Conservation (phyloP, 78 protist species). For the Dictyostelium capitatum region DNA sequence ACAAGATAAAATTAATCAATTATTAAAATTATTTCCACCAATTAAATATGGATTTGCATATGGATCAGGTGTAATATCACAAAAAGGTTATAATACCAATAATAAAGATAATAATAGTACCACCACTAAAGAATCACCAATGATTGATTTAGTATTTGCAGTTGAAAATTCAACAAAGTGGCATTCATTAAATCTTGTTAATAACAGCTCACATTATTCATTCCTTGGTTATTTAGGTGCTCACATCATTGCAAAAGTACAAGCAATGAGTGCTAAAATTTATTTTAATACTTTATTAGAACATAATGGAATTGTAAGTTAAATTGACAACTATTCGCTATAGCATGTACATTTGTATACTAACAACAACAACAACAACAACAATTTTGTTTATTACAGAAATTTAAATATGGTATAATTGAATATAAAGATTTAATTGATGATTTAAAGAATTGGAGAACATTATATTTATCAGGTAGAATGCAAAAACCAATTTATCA, state of each 20-base stretch:
- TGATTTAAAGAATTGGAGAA: constrained; percentile 58
- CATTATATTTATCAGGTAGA: constrained; percentile 66
- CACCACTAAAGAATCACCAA: constrained; percentile 18
- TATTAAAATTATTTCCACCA: constrained; percentile 42
- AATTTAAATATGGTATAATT: constrained; percentile 70
- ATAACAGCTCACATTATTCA: constrained; percentile 30
- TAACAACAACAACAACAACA: neutral
- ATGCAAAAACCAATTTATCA: constrained; percentile 58
- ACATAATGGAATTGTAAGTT: constrained; percentile 57
- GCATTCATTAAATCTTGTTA: constrained; percentile 40
- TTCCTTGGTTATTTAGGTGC: constrained; percentile 33
- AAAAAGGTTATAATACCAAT: constrained; percentile 50
- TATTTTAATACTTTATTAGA: constrained; percentile 58
- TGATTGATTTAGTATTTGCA: constrained; percentile 72
- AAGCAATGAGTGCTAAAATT: constrained; percentile 27
- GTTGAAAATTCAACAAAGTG: constrained; percentile 47
- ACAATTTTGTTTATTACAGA: neutral
- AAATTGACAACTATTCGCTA: no score
- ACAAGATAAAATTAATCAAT: constrained; percentile 2
- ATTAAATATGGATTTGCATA: constrained; percentile 76
- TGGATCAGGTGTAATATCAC: constrained; percentile 67
- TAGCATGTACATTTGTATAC: no score
- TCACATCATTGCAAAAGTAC: neutral
- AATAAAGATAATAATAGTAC: neutral
- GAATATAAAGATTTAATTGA: constrained; percentile 48